Conservation (phyloP, 805 yeast species). For the Teunomyces panamensis region DNA sequence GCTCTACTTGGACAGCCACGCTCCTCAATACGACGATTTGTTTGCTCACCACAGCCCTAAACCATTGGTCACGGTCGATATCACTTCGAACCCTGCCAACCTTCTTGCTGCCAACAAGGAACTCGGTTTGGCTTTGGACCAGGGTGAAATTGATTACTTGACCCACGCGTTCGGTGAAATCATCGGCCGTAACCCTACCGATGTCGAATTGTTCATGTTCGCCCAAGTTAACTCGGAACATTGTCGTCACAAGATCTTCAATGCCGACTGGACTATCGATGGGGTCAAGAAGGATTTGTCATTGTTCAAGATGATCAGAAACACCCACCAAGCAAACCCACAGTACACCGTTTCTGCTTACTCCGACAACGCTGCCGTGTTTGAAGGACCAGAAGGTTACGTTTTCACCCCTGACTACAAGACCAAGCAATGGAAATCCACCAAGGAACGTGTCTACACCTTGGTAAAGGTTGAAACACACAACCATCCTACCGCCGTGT, state of each 20-base stretch:
- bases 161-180: conserved; percentile 74
- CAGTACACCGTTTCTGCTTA: conserved; percentile 89
- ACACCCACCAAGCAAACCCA: conserved; percentile 80
- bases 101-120: conserved; percentile 74
- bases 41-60: conserved; percentile 79
- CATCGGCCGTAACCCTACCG: conserved; percentile 88
- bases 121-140: conserved; percentile 91
- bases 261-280: conserved; percentile 97
- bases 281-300: conserved; percentile 69
- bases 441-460: conserved; percentile 78
- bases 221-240: conserved; percentile 99
- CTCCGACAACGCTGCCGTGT: conserved; percentile 96
- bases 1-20: conserved; percentile 48
- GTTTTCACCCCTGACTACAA: conserved; percentile 74
- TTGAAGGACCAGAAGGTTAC: conserved; percentile 78
- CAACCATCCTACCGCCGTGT: conserved; percentile 98
- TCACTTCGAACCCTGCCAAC: conserved; percentile 54
- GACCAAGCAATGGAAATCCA: conserved; percentile 70
- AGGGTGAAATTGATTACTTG: conserved; percentile 88
- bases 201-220: conserved; percentile 97
- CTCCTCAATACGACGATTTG: conserved; percentile 68
- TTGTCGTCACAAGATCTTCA: conserved; percentile 98
- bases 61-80: conserved; percentile 74
- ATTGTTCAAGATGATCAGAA: conserved; percentile 91
- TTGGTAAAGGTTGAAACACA: conserved; percentile 97